Conservation (phyloP, 2,329 filamentous ascomycete genomes). For the Leptographium radiaticola region DNA sequence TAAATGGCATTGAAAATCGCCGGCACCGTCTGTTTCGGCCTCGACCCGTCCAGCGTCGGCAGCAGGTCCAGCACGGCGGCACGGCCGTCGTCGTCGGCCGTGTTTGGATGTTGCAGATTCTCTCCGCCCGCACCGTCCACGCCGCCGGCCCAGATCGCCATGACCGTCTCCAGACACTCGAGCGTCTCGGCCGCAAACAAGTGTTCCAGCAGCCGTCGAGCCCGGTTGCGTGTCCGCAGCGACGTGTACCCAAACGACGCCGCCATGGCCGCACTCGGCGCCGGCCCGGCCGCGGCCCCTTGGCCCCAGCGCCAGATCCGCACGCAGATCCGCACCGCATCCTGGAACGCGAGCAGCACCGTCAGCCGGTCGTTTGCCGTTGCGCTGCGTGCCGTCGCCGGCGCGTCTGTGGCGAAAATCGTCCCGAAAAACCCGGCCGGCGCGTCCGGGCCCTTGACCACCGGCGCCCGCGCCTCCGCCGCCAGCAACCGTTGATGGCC, state of each 20-base stretch:
- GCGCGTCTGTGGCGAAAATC: slow-evolving; percentile 71
- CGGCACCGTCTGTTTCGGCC: slow-evolving; percentile 82
- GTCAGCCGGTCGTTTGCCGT: slow-evolving; percentile 91
- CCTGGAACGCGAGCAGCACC: slow-evolving; percentile 90
- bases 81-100: slow-evolving; percentile 8
- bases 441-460: slow-evolving; percentile 67
- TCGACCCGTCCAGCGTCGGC: slow-evolving; percentile 79
- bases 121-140: slow-evolving; percentile 21
- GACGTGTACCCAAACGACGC: slow-evolving; percentile 89
- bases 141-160: slow-evolving; percentile 61
- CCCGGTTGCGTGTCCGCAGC: slow-evolving; percentile 77
- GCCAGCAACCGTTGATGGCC: slow-evolving; percentile 70
- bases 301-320: slow-evolving; percentile 65
- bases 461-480: slow-evolving; percentile 58
- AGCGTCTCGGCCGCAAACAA: slow-evolving; percentile 84
- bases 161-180: slow-evolving; percentile 84
- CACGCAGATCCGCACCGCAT: slow-evolving; percentile 85
- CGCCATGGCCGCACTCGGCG: slow-evolving; percentile 22
- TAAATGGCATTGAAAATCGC: slow-evolving; percentile 95
- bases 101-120: too few relatives aligned
- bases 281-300: neutral
- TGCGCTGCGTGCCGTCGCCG: slow-evolving; percentile 64
- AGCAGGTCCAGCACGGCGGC: slow-evolving; percentile 69
- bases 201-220: slow-evolving; percentile 78
- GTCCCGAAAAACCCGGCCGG: slow-evolving; percentile 84